Evolutionary conservation across 257 asterid species (phyloP), one percentile per base, ranked within the genome.

Genomic region (Solanum ahanhuiri): DNA sequence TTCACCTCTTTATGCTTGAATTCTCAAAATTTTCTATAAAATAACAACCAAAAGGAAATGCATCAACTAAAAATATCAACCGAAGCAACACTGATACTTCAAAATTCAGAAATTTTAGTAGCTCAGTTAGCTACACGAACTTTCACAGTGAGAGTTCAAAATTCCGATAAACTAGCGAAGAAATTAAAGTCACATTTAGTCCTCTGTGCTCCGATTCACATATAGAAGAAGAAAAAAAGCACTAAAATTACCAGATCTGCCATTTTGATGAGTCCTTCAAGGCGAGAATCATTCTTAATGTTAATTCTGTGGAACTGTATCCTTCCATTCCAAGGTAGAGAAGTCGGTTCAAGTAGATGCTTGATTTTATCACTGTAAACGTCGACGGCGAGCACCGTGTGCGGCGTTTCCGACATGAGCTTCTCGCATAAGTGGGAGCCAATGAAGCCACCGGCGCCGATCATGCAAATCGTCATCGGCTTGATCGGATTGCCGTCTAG

Each of bases 391-490:
- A 93, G 88, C n/a, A 96, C 92, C 91, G 92, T 94, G 90, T 96
- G 99, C 81, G 89, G 94, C 58, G 99, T 96, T 86, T 94, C 98
- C 77, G 85, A 17, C 96, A 96, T 86, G 20, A 96, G 91, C 90
- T 96, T 96, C 91, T 96, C 99, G 87, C 99, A 96, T 14, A 96
- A 94, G 83, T 95, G 99, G 41, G 99, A 96, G 20, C 99, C 99
- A 75, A 96, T 96, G 93, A 96, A 96, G 9, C 99, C 99, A n/a
- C 99, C 99, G 76, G 99, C 99, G 43, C 98, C 99, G 48, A 96
- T 95, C 98, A 95, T 93, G 91, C 98, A 96, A 88, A 95, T 95
- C 39, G 95, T 96, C 25, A 96, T 89, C 88, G 94, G 93, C 88
- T 92, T 90, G 1, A 96, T 93, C 83, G 90, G 89, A 70, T 93